Evolutionary conservation across 495 filamentous ascomycete genomes (phyloP), one percentile per base, ranked within the genome.

Genomic region (Aspergillus nidulans): DNA sequence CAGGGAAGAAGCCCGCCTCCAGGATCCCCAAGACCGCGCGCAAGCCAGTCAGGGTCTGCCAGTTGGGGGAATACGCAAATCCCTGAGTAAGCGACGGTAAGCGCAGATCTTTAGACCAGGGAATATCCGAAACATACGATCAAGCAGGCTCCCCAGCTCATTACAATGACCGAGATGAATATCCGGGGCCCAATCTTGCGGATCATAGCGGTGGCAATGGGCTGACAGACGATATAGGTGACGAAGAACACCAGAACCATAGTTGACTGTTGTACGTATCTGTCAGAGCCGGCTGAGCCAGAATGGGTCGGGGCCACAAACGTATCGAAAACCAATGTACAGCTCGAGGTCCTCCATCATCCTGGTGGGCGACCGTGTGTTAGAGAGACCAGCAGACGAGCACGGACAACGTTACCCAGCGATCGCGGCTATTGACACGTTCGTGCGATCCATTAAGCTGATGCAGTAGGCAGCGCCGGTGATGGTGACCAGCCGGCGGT

Each of bases 391-490:
- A 2, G 25, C 12, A 13, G 16, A 30, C 23, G 25, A 10, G 3
- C 20, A 13, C 21, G 5, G 28, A n/a, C 5, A 46, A 7, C 21
- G 61, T 59, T 60, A 73, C 73, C 80, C 85, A 34, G 83, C 83
- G 53, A 89, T 80, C 16, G 75, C 74, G 26, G 86, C 86, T 24
- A 75, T 74, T 38, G 77, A 75, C 56, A 89, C 60, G 63, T 90
- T 90, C 2, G 83, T 87, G 2, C 86, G 71, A 63, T 89, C 86
- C 80, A 89, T 85, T 51, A 89, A 62, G 32, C 73, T 79, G 55
- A 86, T 73, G 60, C 81, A 85, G 68, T 89, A 88, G 61, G 87
- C 75, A 57, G 81, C 63, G 6, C 86, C 86, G 5, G 81, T 71
- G 26, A 82, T 87, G 0, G 78, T 65, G 30, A 89, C 81, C 15